A percentile compares a stretch with the other conserved stretches of the same genome.
Evolutionary conservation across 2,329 filamentous ascomycete species (phyloP).

Genomic region (Fusarium aywerte): DNA sequence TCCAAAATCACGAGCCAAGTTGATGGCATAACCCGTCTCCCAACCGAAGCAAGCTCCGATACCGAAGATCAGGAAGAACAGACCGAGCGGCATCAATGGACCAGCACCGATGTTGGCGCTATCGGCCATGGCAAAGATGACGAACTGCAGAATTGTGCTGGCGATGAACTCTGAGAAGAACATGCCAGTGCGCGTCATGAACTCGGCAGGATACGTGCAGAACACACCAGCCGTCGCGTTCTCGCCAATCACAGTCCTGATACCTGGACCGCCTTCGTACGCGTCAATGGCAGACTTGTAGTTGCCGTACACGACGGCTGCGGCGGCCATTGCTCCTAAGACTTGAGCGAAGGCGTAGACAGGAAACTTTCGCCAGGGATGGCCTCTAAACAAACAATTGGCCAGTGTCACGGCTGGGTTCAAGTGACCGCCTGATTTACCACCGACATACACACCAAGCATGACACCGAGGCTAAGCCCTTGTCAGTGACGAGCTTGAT

Average conservation of each 20-base stretch:
- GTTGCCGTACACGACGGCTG: slow-evolving; percentile 70
- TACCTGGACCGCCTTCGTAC: slow-evolving; percentile 68
- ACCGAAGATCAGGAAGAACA: slow-evolving; percentile 80
- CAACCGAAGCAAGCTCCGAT: slow-evolving; percentile 79
- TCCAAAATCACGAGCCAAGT: slow-evolving; percentile 77
- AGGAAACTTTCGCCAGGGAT: slow-evolving; percentile 76
- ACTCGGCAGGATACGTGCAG: slow-evolving; percentile 75
- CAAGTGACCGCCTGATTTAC: slow-evolving; percentile 74
- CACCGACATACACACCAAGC: slow-evolving; percentile 74
- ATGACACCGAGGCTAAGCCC: slow-evolving; percentile 69
- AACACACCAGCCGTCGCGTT: slow-evolving; percentile 77
- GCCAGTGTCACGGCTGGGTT: slow-evolving; percentile 77
- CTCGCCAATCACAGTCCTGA: slow-evolving; percentile 68
- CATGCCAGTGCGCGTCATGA: slow-evolving; percentile 73
- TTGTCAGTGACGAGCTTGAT: neutral
- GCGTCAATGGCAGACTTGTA: slow-evolving; percentile 72
- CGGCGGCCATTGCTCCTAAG: slow-evolving; percentile 72
- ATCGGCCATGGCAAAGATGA: slow-evolving; percentile 76
- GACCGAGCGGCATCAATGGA: slow-evolving; percentile 64
- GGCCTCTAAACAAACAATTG: slow-evolving; percentile 74
- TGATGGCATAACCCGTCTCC: slow-evolving; percentile 82
- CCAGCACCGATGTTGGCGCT: slow-evolving; percentile 66
- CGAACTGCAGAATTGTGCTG: slow-evolving; percentile 74
- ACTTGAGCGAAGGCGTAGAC: slow-evolving; percentile 74
- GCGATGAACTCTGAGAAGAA: slow-evolving; percentile 80